These are phyloP conservation scores for Chrysophaeum taylorii DNA, from an alignment of 352 stramenopile genomes.

Conservation along the genomic window DNA sequence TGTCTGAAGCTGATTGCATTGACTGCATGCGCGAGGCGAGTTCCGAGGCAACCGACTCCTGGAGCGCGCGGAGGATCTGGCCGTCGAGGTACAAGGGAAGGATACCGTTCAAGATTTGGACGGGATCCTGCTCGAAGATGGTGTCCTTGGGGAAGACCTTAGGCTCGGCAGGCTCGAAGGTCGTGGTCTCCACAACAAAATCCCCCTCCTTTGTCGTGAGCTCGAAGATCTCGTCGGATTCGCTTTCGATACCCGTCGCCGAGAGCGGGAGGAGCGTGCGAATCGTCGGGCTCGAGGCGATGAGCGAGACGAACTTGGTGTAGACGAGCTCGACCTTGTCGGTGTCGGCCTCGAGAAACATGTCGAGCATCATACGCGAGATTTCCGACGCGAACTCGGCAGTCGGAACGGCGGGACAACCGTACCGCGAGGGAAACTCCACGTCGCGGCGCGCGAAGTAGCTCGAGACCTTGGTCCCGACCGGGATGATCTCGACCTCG, in stretches of 20 bases:
- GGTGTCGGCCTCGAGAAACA: constrained; percentile 58
- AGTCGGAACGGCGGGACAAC: constrained; percentile 55
- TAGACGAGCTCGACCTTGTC: constrained; percentile 71
- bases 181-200: constrained; percentile 50
- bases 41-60: constrained; percentile 66
- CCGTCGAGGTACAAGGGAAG: constrained; percentile 67
- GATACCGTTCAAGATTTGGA: constrained; percentile 70
- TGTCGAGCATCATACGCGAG: constrained; percentile 57
- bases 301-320: constrained; percentile 69
- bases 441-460: constrained; percentile 56
- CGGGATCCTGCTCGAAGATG: constrained; percentile 71
- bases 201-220: constrained; percentile 54
- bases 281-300: constrained; percentile 53
- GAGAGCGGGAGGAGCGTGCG: constrained; percentile 67
- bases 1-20: constrained; percentile 67
- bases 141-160: constrained; percentile 65
- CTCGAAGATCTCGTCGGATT: constrained; percentile 69
- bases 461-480: constrained; percentile 62
- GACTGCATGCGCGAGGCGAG: constrained; percentile 66
- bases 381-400: constrained; percentile 58
- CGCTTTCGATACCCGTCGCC: constrained; percentile 55
- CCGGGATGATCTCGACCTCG: constrained; percentile 56
- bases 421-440: constrained; percentile 51
- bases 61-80: constrained; percentile 63
- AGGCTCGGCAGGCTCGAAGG: constrained; percentile 35